Evolutionary conservation across 202 grass and related monocot genomes (phyloP), one percentile per base, ranked within the genome.

Genomic region (Dendrocalamus latiflorus): DNA sequence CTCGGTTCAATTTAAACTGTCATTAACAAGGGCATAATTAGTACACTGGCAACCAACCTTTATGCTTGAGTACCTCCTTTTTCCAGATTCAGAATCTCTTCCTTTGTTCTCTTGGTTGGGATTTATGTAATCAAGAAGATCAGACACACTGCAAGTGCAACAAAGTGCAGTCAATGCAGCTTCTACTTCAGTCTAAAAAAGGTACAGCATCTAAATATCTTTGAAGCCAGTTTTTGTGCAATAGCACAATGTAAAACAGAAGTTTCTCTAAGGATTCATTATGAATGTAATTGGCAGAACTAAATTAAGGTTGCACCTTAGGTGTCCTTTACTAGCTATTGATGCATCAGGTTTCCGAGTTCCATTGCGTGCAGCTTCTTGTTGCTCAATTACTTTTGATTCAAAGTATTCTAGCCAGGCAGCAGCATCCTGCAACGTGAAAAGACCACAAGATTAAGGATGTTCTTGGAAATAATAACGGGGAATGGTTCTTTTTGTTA

Each of bases 381-480:
- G n/a, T n/a, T 99, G 96, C 87, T 99, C 96, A 59, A 99, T 94
- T 83, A 93, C 96, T 87, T 99, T 99, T 5, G 96, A 96, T 71
- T 99, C 96, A 86, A 99, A 99, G 64, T 99, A 99, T 82, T 99
- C 93, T 78, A 99, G 96, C 96, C 96, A 99, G 11, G 96, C 96
- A 81, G 96, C 96, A 85, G 96, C 96, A 92, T 99, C 96, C 93
- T 97, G 77, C 50, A 82, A 88, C 64, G 18, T 15, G 26, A 38
- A 81, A 81, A 55, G 8, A 37, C 12, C 36, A 69, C 34, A 86
- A 74, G 34, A 48, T 65, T 57, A 74, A 68, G 53, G 64, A 79
- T 88, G 10, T 21, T 65, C 8, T 26, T 47, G 1, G 3, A 79
- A 57, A 43, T 85, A 78, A n/a, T n/a, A n/a, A n/a, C n/a, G n/a